Conservation (phyloP, 495 filamentous ascomycete species). For the Trichoderma virens region DNA sequence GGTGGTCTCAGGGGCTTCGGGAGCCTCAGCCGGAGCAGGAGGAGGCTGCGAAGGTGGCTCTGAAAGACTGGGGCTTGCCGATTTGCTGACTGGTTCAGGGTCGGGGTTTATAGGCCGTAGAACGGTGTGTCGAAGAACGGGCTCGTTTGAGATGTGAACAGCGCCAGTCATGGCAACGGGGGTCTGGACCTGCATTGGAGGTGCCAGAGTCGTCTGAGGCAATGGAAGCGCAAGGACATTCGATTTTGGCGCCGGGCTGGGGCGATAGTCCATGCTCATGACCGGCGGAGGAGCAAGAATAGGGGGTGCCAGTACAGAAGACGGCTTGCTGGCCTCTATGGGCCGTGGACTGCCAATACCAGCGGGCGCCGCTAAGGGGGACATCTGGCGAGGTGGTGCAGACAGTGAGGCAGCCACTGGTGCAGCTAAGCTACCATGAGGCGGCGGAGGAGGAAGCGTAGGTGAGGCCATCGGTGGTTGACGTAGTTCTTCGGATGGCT, state of each 20-base stretch:
- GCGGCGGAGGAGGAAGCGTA: conserved; percentile 17
- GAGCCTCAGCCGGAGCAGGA: conserved; percentile 11
- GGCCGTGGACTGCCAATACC: neutral
- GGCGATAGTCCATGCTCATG: conserved; percentile 17
- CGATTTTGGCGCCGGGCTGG: conserved; percentile 18
- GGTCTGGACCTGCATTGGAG: neutral
- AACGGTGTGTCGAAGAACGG: neutral
- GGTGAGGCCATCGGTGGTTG: conserved; percentile 12
- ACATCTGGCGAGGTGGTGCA: neutral
- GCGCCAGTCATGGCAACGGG: neutral
- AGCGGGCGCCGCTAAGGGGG: neutral
- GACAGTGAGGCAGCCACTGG: conserved; percentile 18
- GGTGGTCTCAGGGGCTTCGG: conserved; percentile 24
- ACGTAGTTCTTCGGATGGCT: conserved; percentile 13
- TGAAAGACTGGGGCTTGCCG: conserved; percentile 1
- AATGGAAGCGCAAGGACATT: conserved; percentile 36
- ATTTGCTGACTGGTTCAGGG: neutral
- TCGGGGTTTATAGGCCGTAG: neutral
- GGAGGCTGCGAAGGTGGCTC: neutral
- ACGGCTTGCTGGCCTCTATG: conserved; percentile 12
- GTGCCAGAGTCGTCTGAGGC: neutral
- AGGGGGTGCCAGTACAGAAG: conserved; percentile 36
- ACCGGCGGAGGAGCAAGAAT: conserved; percentile 26
- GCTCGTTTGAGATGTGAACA: conserved; percentile 11
- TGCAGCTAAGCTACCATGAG: conserved; percentile 35